phyloP scores from a whole-genome alignment of 1,284 basidiomycete species.

The Inonotus obliquus region DNA sequence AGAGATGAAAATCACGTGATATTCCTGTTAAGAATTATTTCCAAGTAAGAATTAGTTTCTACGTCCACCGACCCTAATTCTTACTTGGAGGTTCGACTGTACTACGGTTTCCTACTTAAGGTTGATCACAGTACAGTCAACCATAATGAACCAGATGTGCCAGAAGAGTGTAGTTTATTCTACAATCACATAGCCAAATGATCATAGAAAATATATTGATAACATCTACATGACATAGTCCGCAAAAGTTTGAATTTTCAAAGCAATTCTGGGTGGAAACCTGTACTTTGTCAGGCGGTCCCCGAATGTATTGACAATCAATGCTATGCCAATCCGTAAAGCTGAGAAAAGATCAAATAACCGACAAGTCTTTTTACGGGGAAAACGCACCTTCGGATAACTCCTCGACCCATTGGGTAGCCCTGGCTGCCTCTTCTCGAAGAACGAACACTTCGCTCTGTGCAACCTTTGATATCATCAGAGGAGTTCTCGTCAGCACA shows the following conservation, averaged over 20 bases:
- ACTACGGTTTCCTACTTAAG: too few species aligned
- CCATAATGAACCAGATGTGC: too few species aligned
- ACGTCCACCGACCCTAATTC: not conserved
- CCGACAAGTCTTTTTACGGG: not conserved
- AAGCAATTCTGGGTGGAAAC: slow-evolving; percentile 62
- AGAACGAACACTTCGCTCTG: not conserved
- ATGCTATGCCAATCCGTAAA: slow-evolving; percentile 60
- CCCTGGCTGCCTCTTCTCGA: not conserved
- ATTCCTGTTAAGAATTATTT: not conserved
- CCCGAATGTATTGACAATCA: slow-evolving; percentile 70
- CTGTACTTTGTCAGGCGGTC: slow-evolving; percentile 72
- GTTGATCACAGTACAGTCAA: too few species aligned
- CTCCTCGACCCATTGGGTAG: slow-evolving; percentile 11
- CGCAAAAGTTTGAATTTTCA: slow-evolving; percentile 65
- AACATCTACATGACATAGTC: slow-evolving; percentile 40
- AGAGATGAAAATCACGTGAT: not conserved
- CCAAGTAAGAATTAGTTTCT: not conserved
- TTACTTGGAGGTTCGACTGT: not conserved
- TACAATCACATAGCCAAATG: not conserved
- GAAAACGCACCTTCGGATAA: slow-evolving; percentile 6
- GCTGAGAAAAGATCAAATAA: slow-evolving; percentile 36
- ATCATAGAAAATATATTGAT: not conserved
- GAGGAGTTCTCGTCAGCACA: slow-evolving; percentile 20
- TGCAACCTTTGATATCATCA: too few species aligned
- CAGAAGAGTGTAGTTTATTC: not conserved